Base-by-base conservation (phyloP, 441 rosid genomes). In the Mallotus japonicus region DNA sequence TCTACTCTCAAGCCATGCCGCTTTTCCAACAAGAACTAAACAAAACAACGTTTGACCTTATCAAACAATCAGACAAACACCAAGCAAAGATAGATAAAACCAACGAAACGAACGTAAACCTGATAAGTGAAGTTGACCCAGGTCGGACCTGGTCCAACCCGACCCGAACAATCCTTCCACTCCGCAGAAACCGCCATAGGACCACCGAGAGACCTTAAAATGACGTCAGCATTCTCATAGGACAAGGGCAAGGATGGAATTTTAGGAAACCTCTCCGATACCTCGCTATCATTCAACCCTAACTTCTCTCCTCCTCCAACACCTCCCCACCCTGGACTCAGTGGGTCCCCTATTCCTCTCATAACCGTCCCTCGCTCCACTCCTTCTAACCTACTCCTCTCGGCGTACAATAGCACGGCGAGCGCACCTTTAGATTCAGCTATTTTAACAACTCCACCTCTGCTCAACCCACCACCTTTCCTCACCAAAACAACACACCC, bases 311-410 rank as follows among this genome's bases (percentile, higher is more conserved):
- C 94, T 49, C 84, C 92, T 3, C 81, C 87, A 57, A 85, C 85
- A 72, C 85, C 92, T 60, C 91, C 90, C 97, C 96, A 95, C 46
- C 99, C 99, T 8, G 99, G 99, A 64, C 79, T 91, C 34, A 87
- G 73, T 67, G 98, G 98, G 89, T 95, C 99, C 79, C 99, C 99
- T 40, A 91, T 77, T 8, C 96, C 99, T 71, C 84, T 88, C 96
- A 91, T 95, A 22, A 91, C 98, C 16, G 99, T 93, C 53, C 98
- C 97, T 80, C 99, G 87, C 82, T 95, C 99, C 20, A 88, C 79
- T 20, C 97, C 97, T 8, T 76, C 72, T 2, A 44, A 44, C 49
- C 0, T 44, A 9, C 49, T 83, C 70, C 80, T 80, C 79, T 91
- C 96, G 17, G 85, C 73, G 83, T 85, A 95, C 79, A 91, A 81